These are phyloP conservation scores for Eucalyptus decipiens DNA, from an alignment of 345 rosid species.

Conservation along the genomic window DNA sequence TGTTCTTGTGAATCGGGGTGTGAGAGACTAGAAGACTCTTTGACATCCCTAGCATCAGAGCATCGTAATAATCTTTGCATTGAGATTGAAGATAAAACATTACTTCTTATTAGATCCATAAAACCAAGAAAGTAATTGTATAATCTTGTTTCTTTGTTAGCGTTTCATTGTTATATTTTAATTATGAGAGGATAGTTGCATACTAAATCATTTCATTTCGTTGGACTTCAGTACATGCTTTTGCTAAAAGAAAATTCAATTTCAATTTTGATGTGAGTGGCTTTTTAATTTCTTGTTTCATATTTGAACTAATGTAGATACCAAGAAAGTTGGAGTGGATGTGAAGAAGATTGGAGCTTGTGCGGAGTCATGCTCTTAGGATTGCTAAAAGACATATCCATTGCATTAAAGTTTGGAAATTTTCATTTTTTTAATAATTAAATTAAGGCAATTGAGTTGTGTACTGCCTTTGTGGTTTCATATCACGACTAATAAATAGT, in stretches of 20 bases:
- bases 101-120: background rate
- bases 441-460: background rate
- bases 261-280: background rate
- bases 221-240: too few species aligned
- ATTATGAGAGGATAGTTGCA: background rate
- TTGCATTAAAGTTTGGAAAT: background rate
- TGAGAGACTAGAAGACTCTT: too few species aligned
- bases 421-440: too few species aligned
- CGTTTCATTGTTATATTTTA: too few species aligned
- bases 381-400: background rate
- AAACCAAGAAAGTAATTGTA: background rate
- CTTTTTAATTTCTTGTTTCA: background rate
- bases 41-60: accelerated
- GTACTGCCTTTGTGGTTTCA: background rate
- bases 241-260: background rate
- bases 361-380: background rate
- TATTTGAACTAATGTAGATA: background rate
- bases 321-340: background rate
- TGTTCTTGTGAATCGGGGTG: too few species aligned
- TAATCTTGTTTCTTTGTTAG: background rate
- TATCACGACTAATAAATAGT: background rate
- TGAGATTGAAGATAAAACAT: too few species aligned
- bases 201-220: background rate
- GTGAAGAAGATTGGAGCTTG: background rate
- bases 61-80: background rate